A percentile compares a stretch with the other conserved stretches of the same genome.
phyloP scores from a whole-genome alignment of 2,329 filamentous ascomycete species.

The Calonectria pseudoreteaudii region DNA sequence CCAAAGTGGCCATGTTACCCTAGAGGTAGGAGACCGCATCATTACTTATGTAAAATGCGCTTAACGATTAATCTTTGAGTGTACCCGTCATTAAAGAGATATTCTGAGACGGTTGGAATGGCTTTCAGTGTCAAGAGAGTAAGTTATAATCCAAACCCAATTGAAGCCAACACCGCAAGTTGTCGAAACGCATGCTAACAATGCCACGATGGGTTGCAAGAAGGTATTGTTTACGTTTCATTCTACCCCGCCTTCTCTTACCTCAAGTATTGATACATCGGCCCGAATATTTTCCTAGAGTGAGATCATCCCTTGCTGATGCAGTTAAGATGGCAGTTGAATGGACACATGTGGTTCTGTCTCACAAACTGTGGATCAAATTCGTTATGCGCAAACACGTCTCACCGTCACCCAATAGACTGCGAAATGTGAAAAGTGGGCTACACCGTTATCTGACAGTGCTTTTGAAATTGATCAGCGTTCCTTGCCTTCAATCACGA shows the following conservation, averaged over 20 bases:
- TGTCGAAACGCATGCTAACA: neutral
- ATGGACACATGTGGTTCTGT: neutral
- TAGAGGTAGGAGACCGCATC: neutral
- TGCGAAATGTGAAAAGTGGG: neutral
- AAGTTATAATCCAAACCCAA: neutral
- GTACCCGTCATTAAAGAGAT: neutral
- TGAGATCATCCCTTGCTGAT: neutral
- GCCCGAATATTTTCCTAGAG: neutral
- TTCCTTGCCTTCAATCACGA: neutral
- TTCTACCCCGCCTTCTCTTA: neutral
- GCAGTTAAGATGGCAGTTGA: neutral
- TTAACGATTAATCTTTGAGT: neutral
- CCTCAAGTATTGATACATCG: neutral
- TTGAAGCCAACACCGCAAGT: neutral
- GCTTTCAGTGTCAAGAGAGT: neutral
- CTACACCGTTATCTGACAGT: too few relatives aligned
- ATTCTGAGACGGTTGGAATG: neutral
- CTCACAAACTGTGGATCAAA: neutral
- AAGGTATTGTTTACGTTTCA: neutral
- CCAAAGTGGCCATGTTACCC: neutral
- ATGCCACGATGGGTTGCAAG: neutral
- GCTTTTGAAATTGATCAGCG: neutral
- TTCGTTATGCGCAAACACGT: neutral
- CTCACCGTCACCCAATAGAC: too few relatives aligned
- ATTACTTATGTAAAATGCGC: too few relatives aligned